Conservation (phyloP, 148 eudicot genomes). For the Rheum nobile region DNA sequence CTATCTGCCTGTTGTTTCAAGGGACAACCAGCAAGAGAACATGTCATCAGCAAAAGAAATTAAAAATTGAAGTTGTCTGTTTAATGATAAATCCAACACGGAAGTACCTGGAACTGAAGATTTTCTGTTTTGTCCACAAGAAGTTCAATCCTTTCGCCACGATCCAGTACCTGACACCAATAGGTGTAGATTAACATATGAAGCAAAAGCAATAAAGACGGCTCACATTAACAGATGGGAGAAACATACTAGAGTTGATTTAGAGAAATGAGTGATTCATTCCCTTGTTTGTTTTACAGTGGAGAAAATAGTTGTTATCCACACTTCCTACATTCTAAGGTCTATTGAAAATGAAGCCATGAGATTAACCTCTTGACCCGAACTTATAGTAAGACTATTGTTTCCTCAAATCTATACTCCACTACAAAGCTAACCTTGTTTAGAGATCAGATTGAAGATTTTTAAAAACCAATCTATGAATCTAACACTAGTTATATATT, state of each 20-base stretch:
- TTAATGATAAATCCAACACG: neutral
- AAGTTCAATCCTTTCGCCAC: conserved; percentile 96
- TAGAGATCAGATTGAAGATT: neutral
- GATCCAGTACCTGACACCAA: conserved; percentile 62
- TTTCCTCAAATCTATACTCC: too few relatives aligned
- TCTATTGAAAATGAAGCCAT: neutral
- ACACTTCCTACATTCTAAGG: neutral
- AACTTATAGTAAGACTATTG: too few relatives aligned
- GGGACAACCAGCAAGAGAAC: neutral
- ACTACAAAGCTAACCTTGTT: neutral
- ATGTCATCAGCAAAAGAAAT: neutral
- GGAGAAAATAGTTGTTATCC: neutral
- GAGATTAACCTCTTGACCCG: too few relatives aligned
- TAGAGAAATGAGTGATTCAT: neutral
- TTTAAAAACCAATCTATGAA: neutral
- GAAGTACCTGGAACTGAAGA: conserved; percentile 81
- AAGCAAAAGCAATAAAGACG: neutral
- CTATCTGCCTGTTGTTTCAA: conserved; percentile 28
- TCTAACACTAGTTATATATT: neutral
- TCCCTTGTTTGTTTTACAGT: neutral
- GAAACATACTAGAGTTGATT: neutral
- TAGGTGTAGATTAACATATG: neutral
- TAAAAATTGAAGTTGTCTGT: neutral
- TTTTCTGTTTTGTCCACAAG: conserved; percentile 94
- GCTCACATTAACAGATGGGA: neutral